Percentiles rank a stretch among this genome's conserved stretches.
phyloP scores from a whole-genome alignment of 106 monocot genomes.

The Apostasia shenzhenica region DNA sequence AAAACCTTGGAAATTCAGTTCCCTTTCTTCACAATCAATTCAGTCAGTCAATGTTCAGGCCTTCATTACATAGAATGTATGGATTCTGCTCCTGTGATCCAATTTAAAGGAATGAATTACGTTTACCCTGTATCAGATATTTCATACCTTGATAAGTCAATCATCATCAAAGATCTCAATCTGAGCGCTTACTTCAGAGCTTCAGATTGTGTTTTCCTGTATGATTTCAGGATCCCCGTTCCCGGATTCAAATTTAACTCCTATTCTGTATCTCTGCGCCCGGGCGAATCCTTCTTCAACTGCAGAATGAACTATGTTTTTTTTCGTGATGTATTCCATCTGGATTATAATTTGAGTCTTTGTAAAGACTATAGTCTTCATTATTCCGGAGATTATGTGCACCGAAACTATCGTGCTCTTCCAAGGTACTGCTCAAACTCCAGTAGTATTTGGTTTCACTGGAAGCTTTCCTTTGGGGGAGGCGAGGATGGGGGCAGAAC shows the following conservation, averaged over 20 bases:
- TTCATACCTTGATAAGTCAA: constrained; percentile 3
- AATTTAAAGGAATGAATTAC: neutral
- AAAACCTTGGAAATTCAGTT: neutral
- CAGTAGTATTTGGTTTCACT: constrained; percentile 8
- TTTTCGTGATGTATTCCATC: neutral
- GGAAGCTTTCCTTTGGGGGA: constrained; percentile 6
- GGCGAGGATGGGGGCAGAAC: neutral
- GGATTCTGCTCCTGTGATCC: constrained; percentile 2
- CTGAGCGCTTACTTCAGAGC: constrained; percentile 12
- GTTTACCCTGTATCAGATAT: constrained; percentile 6
- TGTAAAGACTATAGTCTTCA: constrained; percentile 10
- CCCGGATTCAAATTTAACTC: constrained; percentile 3
- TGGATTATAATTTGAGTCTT: neutral
- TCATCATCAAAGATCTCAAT: constrained; percentile 9
- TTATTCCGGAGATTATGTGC: neutral
- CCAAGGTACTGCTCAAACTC: constrained; percentile 2
- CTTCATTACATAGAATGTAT: constrained; percentile 4
- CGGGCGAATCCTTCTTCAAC: constrained; percentile 3
- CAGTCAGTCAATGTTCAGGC: neutral
- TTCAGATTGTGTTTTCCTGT: constrained; percentile 2
- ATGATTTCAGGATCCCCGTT: constrained; percentile 1
- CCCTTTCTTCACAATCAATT: constrained; percentile 8
- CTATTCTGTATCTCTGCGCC: neutral
- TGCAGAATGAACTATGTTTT: constrained; percentile 2
- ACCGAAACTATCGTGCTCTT: neutral